Conservation (phyloP, 2,329 filamentous ascomycete species). For the Ascochyta pisi region DNA sequence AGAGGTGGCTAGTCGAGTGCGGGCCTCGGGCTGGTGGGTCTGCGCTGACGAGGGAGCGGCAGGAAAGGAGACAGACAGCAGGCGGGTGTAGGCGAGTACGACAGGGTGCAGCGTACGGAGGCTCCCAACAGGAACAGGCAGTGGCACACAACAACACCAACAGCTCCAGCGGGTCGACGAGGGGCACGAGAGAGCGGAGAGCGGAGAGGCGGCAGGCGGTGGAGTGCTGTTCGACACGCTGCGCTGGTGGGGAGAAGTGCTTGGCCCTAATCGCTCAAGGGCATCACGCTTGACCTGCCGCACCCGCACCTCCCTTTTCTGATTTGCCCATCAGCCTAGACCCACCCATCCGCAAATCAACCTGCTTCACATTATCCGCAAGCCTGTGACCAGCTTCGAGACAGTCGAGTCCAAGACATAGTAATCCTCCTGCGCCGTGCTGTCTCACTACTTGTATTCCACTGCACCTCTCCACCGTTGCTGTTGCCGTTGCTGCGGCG, state of each 20-base stretch:
- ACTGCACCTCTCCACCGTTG: neutral
- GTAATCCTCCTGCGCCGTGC: neutral
- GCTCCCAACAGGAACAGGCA: neutral
- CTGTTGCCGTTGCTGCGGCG: neutral
- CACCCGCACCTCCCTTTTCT: constrained; percentile 7
- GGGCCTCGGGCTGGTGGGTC: constrained; percentile 14
- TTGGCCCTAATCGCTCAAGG: constrained; percentile 1
- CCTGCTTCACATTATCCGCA: neutral
- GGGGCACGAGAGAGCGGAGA: constrained; percentile 8
- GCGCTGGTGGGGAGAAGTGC: constrained; percentile 8
- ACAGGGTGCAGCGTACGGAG: neutral
- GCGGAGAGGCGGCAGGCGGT: neutral
- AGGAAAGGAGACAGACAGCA: constrained; percentile 7
- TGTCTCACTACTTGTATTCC: neutral
- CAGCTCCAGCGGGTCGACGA: neutral
- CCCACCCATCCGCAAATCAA: constrained; percentile 2
- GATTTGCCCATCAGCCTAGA: constrained; percentile 9
- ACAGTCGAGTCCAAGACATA: neutral
- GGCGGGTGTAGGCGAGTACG: neutral
- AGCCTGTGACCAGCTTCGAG: neutral
- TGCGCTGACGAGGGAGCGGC: constrained; percentile 18
- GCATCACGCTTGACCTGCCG: constrained; percentile 16
- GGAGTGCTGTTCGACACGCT: constrained; percentile 16
- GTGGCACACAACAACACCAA: constrained; percentile 1
- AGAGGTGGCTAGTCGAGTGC: constrained; percentile 10